Evolutionary conservation across 2,329 filamentous ascomycete genomes (phyloP), one percentile per base, ranked within the genome.

Genomic region (Westerdykella aurantiaca): DNA sequence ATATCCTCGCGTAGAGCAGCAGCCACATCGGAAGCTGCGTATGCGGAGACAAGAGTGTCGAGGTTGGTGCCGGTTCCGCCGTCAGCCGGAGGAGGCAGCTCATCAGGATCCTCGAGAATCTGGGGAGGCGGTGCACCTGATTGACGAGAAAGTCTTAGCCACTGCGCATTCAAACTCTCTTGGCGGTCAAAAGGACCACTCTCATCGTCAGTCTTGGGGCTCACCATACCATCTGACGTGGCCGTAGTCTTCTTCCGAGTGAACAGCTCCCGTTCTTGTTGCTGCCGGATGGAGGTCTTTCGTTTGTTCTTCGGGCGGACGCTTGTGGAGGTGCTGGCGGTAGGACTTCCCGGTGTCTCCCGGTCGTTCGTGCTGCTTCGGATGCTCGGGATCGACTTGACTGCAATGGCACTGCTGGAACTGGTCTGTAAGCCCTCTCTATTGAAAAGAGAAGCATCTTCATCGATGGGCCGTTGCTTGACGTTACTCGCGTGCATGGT

Each of bases 401-500:
- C 83, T 6, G 87, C 88, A 46, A 85, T 80, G 9, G 88, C 86
- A 61, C 89, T 95, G 70, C 88, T 95, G 16, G 88, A 86, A 2
- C 87, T 84, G 16, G 88, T 82, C 50, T 81, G 85, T 2, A 79
- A 72, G 2, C 76, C 79, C 50, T 86, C 83, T 6, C 72, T 71
- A 43, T 83, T 78, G 44, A 81, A 77, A 2, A 80, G 70, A 6
- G 77, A 72, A 16, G 74, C 78, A 37, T 78, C 71, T 39, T 82
- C 79, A 23, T 81, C 75, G 2, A 74, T 68, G 10, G 76, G 70
- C 10, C 33, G 33, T 1, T 76, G 74, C 31, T 69, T 72, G 12
- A 76, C 72, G 41, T 77, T 75, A 46, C 86, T 81, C 18, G 89
- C 90, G 64, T 98, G 93, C 91, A 98, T 97, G 0, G 93, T 97